Base-by-base conservation (phyloP, 2,329 filamentous ascomycete species). In the Ambrosiella beaveri region DNA sequence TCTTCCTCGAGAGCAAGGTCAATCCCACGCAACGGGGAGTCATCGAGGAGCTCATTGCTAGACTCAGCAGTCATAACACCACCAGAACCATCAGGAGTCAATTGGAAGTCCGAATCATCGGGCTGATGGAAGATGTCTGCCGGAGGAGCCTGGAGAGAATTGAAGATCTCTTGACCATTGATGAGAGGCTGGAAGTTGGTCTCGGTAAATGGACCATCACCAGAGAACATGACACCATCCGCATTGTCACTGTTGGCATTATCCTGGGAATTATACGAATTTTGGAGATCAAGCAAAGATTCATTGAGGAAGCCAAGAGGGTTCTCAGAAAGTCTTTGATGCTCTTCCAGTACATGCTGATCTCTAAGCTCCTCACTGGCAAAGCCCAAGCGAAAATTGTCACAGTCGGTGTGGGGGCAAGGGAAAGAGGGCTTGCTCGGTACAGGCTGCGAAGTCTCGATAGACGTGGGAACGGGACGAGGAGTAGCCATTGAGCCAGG, bases 331-430 rank as follows among this genome's bases (percentile, higher is more conserved):
- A 80, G 80, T 64, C 74, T 76, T 19, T 73, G 68, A 62, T 84
- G 81, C 65, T 82, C 79, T 59, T 82, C 76, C n/a, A 78, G 71
- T 7, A 74, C 67, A 63, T 84, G 81, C 9, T 68, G 65, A 57
- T 74, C 73, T 54, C 75, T 70, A 11, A 74, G 73, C 62, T 81
- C 77, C 62, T 82, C 76, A 6, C 68, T 78, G 1, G 73, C 64
- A 63, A 82, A 83, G 0, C 73, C 75, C 11, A 71, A 68, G 1
- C 64, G 65, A 7, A 74, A 72, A 62, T 71, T 70, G 36, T 81
- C 78, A 63, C 81, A 84, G 39, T 75, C 74, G 1, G 69, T 63
- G 54, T 82, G 78, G 17, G 73, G 69, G 66, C 81, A 84, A 27
- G 70, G 62, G 56, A 77, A 72, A 2, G 72, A 64, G 0, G 74